These are phyloP conservation scores for Beauveria caledonica DNA, from an alignment of 2,329 filamentous ascomycete species.

Conservation along the genomic window DNA sequence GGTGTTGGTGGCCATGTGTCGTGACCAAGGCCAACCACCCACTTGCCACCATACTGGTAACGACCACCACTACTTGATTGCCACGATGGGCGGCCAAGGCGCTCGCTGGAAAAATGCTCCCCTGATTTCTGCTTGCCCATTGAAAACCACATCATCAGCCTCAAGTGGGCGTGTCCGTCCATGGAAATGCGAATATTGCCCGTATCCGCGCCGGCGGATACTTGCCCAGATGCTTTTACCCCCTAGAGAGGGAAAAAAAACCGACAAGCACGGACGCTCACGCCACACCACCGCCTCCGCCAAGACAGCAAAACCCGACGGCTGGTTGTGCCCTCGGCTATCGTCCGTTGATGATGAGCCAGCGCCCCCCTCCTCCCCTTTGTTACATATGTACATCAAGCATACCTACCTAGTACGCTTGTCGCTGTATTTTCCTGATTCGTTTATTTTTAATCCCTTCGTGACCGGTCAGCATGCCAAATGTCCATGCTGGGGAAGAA, in stretches of 20 bases:
- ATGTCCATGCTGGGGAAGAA: not conserved
- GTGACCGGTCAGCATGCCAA: not conserved
- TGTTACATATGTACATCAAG: too few species aligned
- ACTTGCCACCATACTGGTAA: too few species aligned
- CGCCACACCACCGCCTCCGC: not conserved
- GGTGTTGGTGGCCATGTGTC: too few species aligned
- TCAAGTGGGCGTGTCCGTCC: not conserved
- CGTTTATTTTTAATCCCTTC: too few species aligned
- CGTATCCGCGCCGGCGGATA: slow-evolving; percentile 5
- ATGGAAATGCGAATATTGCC: not conserved
- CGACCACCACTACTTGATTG: too few species aligned
- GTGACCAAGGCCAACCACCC: too few species aligned
- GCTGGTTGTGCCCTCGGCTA: slow-evolving; percentile 1
- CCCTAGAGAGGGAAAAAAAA: not conserved
- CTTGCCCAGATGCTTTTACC: not conserved
- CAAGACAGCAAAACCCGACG: not conserved
- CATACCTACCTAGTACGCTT: too few species aligned
- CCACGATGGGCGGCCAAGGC: too few species aligned
- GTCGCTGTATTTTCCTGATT: too few species aligned
- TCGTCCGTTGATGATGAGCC: slow-evolving; percentile 1
- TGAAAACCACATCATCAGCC: not conserved
- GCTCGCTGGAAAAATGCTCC: too few species aligned
- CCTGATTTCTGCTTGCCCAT: not conserved
- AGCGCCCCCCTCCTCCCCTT: too few species aligned
- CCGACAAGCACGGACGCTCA: not conserved